A percentile compares a stretch with the other conserved stretches of the same genome.
Evolutionary conservation across 345 rosid species (phyloP).

Genomic region (Aquilaria malaccensis): DNA sequence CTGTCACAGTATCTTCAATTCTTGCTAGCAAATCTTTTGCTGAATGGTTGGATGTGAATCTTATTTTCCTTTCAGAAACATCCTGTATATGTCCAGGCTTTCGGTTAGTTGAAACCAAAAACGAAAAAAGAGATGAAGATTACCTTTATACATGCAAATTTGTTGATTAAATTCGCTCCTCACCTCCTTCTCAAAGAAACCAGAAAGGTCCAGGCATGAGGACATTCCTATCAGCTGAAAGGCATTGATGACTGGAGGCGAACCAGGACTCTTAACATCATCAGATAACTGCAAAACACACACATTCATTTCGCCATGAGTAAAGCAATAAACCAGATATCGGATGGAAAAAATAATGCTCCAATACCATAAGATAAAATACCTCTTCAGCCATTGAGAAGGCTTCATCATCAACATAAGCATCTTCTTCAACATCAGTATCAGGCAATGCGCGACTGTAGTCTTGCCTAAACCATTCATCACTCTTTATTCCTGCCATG

Average conservation of each 20-base stretch:
- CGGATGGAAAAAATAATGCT: background rate
- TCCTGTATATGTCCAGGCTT: conserved; percentile 24
- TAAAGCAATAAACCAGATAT: background rate
- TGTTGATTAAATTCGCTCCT: background rate
- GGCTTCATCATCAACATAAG: conserved; percentile 35
- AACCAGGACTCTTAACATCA: conserved; percentile 39
- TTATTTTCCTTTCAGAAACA: conserved; percentile 75
- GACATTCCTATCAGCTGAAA: conserved; percentile 93
- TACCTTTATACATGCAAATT: background rate
- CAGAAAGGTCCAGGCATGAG: conserved; percentile 76
- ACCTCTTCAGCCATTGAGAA: conserved; percentile 47
- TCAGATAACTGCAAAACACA: conserved; percentile 35
- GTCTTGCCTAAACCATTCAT: conserved; percentile 64
- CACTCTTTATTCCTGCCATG: conserved; percentile 49
- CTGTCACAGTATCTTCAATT: conserved; percentile 51
- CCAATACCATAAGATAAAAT: conserved; percentile 5
- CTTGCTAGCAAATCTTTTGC: conserved; percentile 59
- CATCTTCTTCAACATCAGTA: conserved; percentile 61
- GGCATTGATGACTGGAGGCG: conserved; percentile 59
- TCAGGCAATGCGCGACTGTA: conserved; percentile 43
- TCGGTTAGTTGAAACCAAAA: background rate
- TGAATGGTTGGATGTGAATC: conserved; percentile 67
- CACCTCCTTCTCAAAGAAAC: conserved; percentile 88
- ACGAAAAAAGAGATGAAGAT: background rate
- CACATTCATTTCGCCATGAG: conserved; percentile 8